phyloP scores from a whole-genome alignment of 495 filamentous ascomycete species.

The Penicillium longicatenatum region DNA sequence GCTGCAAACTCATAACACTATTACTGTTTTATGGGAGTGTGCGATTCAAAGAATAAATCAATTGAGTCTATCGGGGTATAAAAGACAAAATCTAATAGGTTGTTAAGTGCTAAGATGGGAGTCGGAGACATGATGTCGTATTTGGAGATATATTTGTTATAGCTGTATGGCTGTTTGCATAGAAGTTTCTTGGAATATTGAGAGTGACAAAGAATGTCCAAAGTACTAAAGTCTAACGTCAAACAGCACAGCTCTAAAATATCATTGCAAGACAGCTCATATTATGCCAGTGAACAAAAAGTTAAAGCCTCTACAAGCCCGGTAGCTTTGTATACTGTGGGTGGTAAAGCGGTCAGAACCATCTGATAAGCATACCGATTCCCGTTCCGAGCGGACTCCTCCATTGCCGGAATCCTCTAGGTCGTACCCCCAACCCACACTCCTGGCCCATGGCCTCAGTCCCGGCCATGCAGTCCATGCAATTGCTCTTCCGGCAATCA shows the following conservation, averaged over 20 bases:
- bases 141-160: too few species aligned
- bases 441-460: constrained; percentile 25
- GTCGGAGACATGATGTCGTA: neutral
- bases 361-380: constrained; percentile 19
- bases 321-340: neutral
- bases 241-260: neutral
- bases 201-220: neutral
- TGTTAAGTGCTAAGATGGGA: neutral
- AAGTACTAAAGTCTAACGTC: neutral
- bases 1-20: neutral
- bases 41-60: neutral
- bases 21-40: neutral
- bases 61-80: neutral
- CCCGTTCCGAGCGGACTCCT: constrained; percentile 14
- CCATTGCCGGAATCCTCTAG: constrained; percentile 3
- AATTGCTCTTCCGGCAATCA: constrained; percentile 44
- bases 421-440: constrained; percentile 14
- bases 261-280: too few species aligned
- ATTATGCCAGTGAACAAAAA: too few species aligned
- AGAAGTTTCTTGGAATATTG: too few species aligned
- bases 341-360: constrained; percentile 1
- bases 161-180: too few species aligned
- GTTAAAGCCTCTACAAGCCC: too few species aligned
- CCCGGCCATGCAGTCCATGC: constrained; percentile 48
- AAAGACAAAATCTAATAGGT: neutral